Evolutionary conservation across 192 early-diverging fungal species (phyloP), one percentile per base, ranked within the genome.

Genomic region (Globomyces pollinis-pini): DNA sequence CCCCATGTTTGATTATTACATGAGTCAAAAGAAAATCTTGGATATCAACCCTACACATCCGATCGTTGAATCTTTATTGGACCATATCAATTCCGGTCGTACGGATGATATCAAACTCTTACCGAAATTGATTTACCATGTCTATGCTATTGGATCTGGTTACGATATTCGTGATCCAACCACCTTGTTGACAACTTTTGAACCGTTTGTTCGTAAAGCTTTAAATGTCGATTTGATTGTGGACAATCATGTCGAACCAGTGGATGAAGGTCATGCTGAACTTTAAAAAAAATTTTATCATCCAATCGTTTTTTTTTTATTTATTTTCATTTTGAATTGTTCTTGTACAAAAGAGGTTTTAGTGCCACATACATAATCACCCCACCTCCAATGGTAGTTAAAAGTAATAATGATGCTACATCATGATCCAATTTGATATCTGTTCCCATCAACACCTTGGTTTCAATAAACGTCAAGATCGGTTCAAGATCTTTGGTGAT

Each of bases 21-120:
- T 57, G 26, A 24, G 34, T 11, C 59, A 65, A 59, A 72, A 75
- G 64, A 64, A 65, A 38, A 54, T 72, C 21, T 57, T 75, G 36
- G 69, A 75, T 49, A 65, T 75, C 44, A 75, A 75, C 53, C 73
- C 73, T 6, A 57, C 65, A 29, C 77, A 79, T 45, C 77, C 77
- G 2, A 11, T 79, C 6, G 74, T 79, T 32, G 21, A 62, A 29
- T 49, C 24, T 11, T 43, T 79, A 30, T 60, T 71, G 15, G 42
- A 59, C 30, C 67, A 71, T 41, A 66, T 77, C 23, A 38, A 64
- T 31, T 35, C 36, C 8, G 67, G 57, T 4, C 54, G 75, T 21
- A 32, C 38, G 9, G 54, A 39, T 20, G 52, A 45, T 28, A 15
- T 77, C 24, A 58, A 60, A n/a, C 62, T 65, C 24, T 33, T 55